phyloP scores from a whole-genome alignment of 306 rosid species.

The Astragalus membranaceus region DNA sequence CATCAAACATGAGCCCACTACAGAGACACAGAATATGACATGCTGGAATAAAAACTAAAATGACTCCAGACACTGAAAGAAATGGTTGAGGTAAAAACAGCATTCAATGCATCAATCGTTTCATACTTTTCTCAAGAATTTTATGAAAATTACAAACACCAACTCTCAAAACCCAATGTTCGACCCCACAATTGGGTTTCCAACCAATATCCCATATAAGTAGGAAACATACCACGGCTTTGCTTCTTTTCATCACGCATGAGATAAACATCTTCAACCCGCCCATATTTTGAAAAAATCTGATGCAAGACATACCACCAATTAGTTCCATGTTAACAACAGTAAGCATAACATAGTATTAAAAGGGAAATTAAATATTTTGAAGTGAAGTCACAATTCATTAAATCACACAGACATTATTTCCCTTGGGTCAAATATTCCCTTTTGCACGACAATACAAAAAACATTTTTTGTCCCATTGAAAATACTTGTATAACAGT shows the following conservation, averaged over 20 bases:
- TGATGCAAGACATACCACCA: slow-evolving; percentile 34
- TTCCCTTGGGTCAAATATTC: background rate
- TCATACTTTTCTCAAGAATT: background rate
- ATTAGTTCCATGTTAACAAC: slow-evolving; percentile 24
- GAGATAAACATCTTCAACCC: slow-evolving; percentile 92
- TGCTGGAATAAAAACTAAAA: background rate
- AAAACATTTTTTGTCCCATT: background rate
- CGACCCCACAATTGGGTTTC: background rate
- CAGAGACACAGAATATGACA: background rate
- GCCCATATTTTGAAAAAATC: slow-evolving; percentile 82
- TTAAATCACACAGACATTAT: background rate
- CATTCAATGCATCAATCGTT: background rate
- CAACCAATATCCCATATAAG: slow-evolving; percentile 13
- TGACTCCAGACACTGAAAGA: background rate
- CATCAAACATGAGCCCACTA: background rate
- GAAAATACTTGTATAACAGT: slow-evolving; percentile 1
- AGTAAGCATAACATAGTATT: background rate
- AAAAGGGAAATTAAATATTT: background rate
- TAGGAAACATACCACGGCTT: slow-evolving; percentile 72
- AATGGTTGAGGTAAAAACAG: background rate
- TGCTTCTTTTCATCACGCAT: slow-evolving; percentile 93
- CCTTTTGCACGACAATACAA: background rate
- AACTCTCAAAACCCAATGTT: background rate
- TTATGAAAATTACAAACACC: background rate
- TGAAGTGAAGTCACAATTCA: background rate